These are phyloP conservation scores for Wallacemonas collosoma DNA, from an alignment of 208 protist genomes.

Conservation along the genomic window DNA sequence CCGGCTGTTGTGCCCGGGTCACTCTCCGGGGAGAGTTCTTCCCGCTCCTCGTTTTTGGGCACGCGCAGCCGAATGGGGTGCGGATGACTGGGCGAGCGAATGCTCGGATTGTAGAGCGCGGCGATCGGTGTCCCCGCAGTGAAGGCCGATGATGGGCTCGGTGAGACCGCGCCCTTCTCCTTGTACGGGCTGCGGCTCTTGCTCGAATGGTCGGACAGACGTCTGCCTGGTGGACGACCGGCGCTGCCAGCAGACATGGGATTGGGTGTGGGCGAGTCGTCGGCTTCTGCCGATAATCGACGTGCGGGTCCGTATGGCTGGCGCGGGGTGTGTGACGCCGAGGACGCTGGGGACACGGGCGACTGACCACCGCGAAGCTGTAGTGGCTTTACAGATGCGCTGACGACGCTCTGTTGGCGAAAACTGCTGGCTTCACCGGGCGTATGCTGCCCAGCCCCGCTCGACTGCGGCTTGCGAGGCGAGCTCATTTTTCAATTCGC, in stretches of 20 bases:
- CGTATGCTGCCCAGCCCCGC: not conserved
- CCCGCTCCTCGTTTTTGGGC: constrained; percentile 17
- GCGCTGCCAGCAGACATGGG: not conserved
- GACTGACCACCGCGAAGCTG: constrained; percentile 19
- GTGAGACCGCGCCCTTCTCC: not conserved
- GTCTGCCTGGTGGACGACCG: not conserved
- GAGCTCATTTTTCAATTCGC: not conserved
- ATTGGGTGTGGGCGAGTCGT: not conserved
- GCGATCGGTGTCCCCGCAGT: not conserved
- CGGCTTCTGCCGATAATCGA: constrained; percentile 8
- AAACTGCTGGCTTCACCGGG: constrained; percentile 17
- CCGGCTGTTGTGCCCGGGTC: not conserved
- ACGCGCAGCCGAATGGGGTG: constrained; percentile 28
- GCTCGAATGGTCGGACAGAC: not conserved
- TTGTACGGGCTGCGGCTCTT: not conserved
- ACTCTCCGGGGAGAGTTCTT: constrained; percentile 7
- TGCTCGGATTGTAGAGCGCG: constrained; percentile 33
- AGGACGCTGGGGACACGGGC: not conserved
- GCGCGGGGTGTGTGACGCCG: constrained; percentile 11
- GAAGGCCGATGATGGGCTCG: not conserved
- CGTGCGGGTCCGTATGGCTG: constrained; percentile 9
- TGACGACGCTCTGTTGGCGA: constrained; percentile 14
- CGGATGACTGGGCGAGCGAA: constrained; percentile 25
- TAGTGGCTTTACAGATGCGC: constrained; percentile 14
- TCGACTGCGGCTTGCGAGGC: not conserved